Base-by-base conservation (phyloP, 306 rosid species). In the Sicyos edulis region DNA sequence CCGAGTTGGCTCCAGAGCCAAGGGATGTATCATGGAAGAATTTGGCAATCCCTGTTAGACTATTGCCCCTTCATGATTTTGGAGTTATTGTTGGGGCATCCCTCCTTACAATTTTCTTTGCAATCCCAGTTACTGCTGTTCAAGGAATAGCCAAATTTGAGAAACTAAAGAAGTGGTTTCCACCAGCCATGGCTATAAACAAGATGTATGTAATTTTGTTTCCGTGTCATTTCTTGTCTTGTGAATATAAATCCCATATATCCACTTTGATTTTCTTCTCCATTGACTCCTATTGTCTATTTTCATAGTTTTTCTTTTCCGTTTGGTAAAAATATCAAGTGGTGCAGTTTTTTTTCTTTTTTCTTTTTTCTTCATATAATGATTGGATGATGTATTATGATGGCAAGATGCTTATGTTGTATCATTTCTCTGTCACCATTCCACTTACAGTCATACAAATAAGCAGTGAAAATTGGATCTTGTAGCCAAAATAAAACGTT, bases 11-110 rank as follows among this genome's bases (percentile, higher is more conserved):
- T 57, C 98, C 96, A 15, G 96, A 92, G 76, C 96, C 93, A 20
- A 92, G 93, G 80, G 92, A 88, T 78, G 88, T 92, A 73, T 84
- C 96, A n/a, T 92, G 98, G 98, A 84, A 96, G 80, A 92, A 80
- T 84, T 70, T 90, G 86, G 80, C 79, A 16, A 78, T 88, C 56
- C 79, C 96, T 49, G 78, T 65, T 70, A 83, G 90, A 80, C 5
- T 77, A 45, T 76, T 88, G 78, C 91, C 93, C 3, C 89, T 92
- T 54, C 73, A 79, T 80, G 80, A 74, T 78, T 83, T 87, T n/a
- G 88, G 88, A 0, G 87, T 86, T 76, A 24, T 85, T 76, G 73
- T 87, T 74, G 87, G 90, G 49, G 96, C 98, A 52, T 64, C 93
- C 1, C 72, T 87, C 44, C 96, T 92, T 71, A 90, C 96, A 32